Base-by-base conservation (phyloP, 202 grass and related monocot species). In the Setaria viridis region DNA sequence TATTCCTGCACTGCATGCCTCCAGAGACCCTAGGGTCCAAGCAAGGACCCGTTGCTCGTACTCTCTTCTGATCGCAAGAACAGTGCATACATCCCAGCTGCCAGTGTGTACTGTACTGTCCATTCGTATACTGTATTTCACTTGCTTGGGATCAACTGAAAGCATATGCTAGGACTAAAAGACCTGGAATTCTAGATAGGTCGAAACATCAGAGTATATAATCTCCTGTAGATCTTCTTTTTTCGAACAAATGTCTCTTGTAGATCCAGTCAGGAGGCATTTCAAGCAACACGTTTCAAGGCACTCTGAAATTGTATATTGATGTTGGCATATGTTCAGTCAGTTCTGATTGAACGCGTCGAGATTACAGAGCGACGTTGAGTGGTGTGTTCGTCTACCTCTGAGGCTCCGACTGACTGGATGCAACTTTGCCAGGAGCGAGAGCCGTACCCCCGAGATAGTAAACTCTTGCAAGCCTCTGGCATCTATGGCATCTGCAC, bases 341-440 rank as follows among this genome's bases (percentile, higher is more conserved):
- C 11, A 16, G 54, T 50, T 62, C 7, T 29, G 39, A 17, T 45
- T 43, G 65, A 39, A 25, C 25, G 32, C 49, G 7, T 25, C 41
- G 46, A 39, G 62, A 12, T 54, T 17, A 20, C 4, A 69, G 64
- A 29, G 37, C 4, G 2, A 51, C 14, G 46, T 66, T 75, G 81
- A 75, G 81, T 84, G 46, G 12, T 54, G 70, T 41, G 59, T 32
- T 66, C 47, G 14, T 84, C 82, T 76, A 33, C 19, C 35, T 37
- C 35, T 37, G 35, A 37, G 35, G 39, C 39, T 41, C 39, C 6
- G 39, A 41, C 70, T 84, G 59, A 75, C 51, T 21, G 15, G 21
- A 71, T 33, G 71, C n/a, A 84, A 84, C 45, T 84, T 84, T 76
- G 46, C 82, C 59, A 84, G 82, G 47, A 35, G 46, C 34, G 82